Percentiles rank a stretch among this genome's conserved stretches.
These are phyloP conservation scores for Flammula alnicola DNA, from an alignment of 1,284 basidiomycete genomes.

Conservation along the genomic window DNA sequence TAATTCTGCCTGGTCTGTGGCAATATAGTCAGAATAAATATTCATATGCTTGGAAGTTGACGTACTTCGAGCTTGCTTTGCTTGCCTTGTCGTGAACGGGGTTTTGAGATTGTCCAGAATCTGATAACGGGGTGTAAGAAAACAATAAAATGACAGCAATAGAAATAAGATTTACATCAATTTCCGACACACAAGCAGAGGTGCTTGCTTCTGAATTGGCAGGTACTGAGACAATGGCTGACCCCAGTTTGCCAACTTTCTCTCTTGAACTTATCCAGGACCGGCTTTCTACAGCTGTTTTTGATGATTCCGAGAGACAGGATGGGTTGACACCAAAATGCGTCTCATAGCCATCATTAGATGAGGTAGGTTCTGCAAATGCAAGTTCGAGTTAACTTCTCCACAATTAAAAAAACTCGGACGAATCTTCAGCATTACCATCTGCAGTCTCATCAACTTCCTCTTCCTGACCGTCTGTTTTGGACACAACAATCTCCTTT, in stretches of 20 bases:
- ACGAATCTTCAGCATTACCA: conserved; percentile 34
- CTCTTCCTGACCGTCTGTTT: conserved; percentile 5
- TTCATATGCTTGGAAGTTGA: conserved; percentile 9
- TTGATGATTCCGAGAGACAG: conserved; percentile 50
- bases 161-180: conserved; percentile 30
- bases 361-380: conserved; percentile 18
- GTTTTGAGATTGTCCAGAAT: conserved; percentile 62
- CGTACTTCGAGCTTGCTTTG: conserved; percentile 57
- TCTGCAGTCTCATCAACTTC: conserved; percentile 26
- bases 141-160: background rate
- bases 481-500: conserved; percentile 24
- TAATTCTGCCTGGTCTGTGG: conserved; percentile 55
- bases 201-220: conserved; percentile 39
- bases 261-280: conserved; percentile 55
- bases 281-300: conserved; percentile 51
- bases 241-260: conserved; percentile 57
- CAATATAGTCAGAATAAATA: conserved; percentile 17
- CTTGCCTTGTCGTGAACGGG: conserved; percentile 58
- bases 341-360: conserved; percentile 54
- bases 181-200: conserved; percentile 25
- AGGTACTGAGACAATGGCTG: conserved; percentile 55
- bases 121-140: conserved; percentile 39
- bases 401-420: background rate
- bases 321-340: conserved; percentile 67
- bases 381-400: background rate